These are phyloP conservation scores for Mycena maculata DNA, from an alignment of 768 basidiomycete genomes.

Conservation along the genomic window DNA sequence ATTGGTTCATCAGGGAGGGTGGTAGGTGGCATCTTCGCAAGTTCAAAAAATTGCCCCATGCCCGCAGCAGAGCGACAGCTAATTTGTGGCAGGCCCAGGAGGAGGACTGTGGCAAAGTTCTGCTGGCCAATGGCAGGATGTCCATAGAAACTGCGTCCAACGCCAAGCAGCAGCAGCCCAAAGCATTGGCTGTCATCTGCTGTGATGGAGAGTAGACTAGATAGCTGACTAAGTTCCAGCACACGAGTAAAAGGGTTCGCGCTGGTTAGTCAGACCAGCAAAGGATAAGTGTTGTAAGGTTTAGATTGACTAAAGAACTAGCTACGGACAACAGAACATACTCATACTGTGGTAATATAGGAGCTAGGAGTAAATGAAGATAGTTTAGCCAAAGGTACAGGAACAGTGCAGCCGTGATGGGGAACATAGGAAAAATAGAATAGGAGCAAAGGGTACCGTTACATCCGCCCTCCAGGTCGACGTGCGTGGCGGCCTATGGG, in stretches of 20 bases:
- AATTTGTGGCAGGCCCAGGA: conserved; percentile 12
- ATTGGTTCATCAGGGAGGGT: conserved; percentile 20
- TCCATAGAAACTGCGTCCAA: conserved; percentile 3
- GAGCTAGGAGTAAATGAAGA: no score
- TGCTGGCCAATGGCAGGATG: conserved; percentile 14
- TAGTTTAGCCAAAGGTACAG: no score
- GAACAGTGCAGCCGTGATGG: no score
- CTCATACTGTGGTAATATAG: no score
- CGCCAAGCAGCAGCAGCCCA: conserved; percentile 9
- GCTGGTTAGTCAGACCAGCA: neutral
- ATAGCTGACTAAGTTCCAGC: no score
- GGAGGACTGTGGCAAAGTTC: conserved; percentile 13
- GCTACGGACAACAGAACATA: no score
- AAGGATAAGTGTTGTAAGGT: no score
- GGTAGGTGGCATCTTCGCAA: conserved; percentile 15
- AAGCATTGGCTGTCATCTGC: conserved; percentile 8
- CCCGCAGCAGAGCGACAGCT: conserved; percentile 11
- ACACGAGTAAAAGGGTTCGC: no score
- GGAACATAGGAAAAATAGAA: no score
- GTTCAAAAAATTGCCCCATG: conserved; percentile 12
- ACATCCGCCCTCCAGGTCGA: conserved; percentile 2
- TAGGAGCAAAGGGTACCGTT: no score
- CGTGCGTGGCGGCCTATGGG: neutral
- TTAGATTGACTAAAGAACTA: no score
- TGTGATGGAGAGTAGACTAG: no score